Conservation (phyloP, 75 land plant species). For the Gnetum montanum region DNA sequence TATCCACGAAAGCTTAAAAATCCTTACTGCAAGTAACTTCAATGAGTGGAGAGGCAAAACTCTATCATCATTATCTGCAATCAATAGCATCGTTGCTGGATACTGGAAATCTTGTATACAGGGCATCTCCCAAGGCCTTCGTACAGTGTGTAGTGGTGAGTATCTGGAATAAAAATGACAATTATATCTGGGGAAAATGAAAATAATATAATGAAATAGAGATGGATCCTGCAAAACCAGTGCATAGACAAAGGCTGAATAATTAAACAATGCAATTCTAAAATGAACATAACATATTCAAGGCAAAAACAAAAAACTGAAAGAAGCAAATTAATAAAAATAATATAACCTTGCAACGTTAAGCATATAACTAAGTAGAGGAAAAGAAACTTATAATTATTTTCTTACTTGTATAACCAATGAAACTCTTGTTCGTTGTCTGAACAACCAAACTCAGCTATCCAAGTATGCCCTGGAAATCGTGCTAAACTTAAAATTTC, state of each 20-base stretch:
- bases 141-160: constrained; percentile 14
- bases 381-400: no score
- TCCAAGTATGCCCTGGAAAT: constrained; percentile 17
- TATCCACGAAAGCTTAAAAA: no score
- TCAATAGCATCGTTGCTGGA: constrained; percentile 14
- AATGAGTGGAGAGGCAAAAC: constrained; percentile 17
- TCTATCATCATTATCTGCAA: constrained; percentile 17
- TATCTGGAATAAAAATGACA: constrained; percentile 8
- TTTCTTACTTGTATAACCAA: constrained; percentile 7
- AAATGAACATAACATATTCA: no score
- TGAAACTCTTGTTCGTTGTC: constrained; percentile 20
- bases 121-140: constrained; percentile 11
- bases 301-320: no score
- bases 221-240: no score
- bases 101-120: constrained; percentile 3
- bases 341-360: no score
- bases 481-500: neutral
- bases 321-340: no score
- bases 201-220: no score
- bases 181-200: no score
- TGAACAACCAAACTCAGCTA: constrained; percentile 18
- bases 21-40: constrained; percentile 13
- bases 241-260: neutral
- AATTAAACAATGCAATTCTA: no score
- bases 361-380: no score